Evolutionary conservation across 768 basidiomycete genomes (phyloP).

Genomic region (Panellus pusillus): DNA sequence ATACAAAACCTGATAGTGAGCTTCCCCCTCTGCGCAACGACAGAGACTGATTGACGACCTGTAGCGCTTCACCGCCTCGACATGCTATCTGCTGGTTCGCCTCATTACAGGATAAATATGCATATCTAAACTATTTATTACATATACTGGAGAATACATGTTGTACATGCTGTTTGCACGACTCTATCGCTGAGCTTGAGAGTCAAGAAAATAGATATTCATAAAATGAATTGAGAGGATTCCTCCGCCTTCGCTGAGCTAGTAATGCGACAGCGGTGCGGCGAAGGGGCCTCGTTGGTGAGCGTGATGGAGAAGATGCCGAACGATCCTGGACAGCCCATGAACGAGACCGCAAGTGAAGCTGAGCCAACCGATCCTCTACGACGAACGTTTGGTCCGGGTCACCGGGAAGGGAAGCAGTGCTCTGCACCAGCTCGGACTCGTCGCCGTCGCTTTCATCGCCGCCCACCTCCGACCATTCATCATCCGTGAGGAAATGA

Average conservation of each 20-base stretch:
- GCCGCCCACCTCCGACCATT: conserved; percentile 34
- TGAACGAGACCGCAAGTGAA: conserved; percentile 27
- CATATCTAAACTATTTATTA: conserved; percentile 11
- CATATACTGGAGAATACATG: conserved; percentile 13
- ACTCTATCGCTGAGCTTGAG: neutral
- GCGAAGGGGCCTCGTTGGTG: conserved; percentile 43
- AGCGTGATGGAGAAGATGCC: conserved; percentile 56
- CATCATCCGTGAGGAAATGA: conserved; percentile 28
- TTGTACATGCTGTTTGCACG: neutral
- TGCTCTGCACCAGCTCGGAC: conserved; percentile 29
- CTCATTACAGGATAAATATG: conserved; percentile 5
- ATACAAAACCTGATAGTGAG: conserved; percentile 66
- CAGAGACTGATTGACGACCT: neutral
- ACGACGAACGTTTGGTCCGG: conserved; percentile 30
- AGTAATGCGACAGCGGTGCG: neutral
- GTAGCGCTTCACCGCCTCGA: conserved; percentile 18
- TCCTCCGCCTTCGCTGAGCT: no score
- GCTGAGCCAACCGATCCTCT: conserved; percentile 24
- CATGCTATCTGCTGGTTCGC: conserved; percentile 19
- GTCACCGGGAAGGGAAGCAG: conserved; percentile 29
- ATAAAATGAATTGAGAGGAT: conserved; percentile 34
- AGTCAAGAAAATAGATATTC: conserved; percentile 46
- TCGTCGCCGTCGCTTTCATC: conserved; percentile 17
- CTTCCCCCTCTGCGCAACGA: neutral
- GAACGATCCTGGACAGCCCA: conserved; percentile 36